Conservation (phyloP, 305 asterid genomes). For the Fraxinus platypoda region DNA sequence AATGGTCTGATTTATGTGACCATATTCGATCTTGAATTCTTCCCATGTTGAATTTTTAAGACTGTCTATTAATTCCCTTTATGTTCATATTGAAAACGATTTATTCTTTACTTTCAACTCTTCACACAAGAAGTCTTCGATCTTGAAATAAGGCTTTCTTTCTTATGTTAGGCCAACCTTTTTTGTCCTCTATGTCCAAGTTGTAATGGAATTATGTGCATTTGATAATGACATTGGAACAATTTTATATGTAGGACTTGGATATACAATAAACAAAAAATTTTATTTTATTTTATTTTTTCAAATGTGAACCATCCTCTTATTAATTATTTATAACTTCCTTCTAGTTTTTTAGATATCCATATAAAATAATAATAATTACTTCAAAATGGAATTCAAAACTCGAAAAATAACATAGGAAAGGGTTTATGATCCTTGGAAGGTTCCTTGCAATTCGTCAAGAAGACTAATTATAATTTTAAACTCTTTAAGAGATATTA, state of each 20-base stretch:
- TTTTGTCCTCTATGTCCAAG: slow-evolving; percentile 27
- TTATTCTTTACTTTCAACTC: background rate
- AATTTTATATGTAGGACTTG: background rate
- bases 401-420: too few species aligned
- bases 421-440: background rate
- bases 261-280: too few species aligned
- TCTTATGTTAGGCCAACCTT: background rate
- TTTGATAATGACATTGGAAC: slow-evolving; percentile 15
- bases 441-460: background rate
- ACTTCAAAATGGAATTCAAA: too few species aligned
- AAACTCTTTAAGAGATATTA: too few species aligned
- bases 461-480: background rate
- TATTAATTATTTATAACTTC: too few species aligned
- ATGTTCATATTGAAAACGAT: background rate
- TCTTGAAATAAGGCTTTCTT: background rate
- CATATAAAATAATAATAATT: too few species aligned
- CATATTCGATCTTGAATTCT: background rate
- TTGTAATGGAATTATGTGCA: slow-evolving; percentile 20
- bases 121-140: background rate
- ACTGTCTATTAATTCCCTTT: background rate
- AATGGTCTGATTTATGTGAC: too few species aligned
- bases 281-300: too few species aligned
- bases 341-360: too few species aligned
- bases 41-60: slow-evolving; percentile 5
- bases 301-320: too few species aligned